Base-by-base conservation (phyloP, 805 yeast genomes). In the Pichia californica region DNA sequence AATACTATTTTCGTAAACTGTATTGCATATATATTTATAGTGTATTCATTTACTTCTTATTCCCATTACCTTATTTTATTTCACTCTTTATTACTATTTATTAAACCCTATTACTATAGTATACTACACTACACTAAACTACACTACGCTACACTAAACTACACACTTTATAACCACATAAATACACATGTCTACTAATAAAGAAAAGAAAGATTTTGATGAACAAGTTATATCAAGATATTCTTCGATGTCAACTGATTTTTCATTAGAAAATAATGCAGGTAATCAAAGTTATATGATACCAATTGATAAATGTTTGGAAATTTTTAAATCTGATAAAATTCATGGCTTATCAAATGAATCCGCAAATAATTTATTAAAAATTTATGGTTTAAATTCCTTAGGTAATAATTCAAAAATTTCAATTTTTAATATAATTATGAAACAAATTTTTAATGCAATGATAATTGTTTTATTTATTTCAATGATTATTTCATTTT, bases 391-490 rank as follows among this genome's bases (percentile, higher is more conserved):
- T 14, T 66, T 63, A 11, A 83, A 83, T 62, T 65, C 68, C 13
- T 66, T 84, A 2, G 88, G 86, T 8, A 81, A 77, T 31, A 83
- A 72, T 25, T 67, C 67, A 31, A 71, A 71, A 20, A 73, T 81
- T 41, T 75, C 83, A 7, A 63, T 77, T 41, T 51, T 71, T 23
- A 64, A 65, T 41, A 83, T 84, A 43, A 48, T 83, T 23, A 64
- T 81, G 32, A 82, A 81, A 50, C 93, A 83, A 53, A 67, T 79
- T 2, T 79, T 79, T 59, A 83, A 83, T 56, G 91, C 93, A 37
- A 83, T 83, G 93, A 79, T 83, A 39, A 62, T 83, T 50, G 91
- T 83, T 8, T 68, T 83, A 50, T 62, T 83, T 41, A 80, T 81
- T 30, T 77, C 87, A 15, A 76, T 80, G 83, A 60, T 77, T 18